Evolutionary conservation across 805 yeast species (phyloP), one percentile per base, ranked within the genome.

Genomic region (Jamesozyma jinghongensis): DNA sequence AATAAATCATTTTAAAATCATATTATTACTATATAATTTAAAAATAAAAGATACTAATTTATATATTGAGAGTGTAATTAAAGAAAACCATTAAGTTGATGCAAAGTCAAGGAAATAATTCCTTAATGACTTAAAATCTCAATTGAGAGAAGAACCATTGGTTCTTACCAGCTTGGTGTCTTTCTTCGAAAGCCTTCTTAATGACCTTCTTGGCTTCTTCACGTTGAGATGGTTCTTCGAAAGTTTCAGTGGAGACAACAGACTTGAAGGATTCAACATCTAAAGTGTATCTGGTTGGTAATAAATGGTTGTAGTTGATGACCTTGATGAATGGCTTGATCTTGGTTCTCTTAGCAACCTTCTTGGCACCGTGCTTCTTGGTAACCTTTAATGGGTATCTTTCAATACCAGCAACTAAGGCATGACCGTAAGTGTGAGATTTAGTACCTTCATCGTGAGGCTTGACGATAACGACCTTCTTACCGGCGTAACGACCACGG

Each of bases 401-500:
- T 80, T 92, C 98, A 61, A 92, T 81, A 81, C 98, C 98, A 59
- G 95, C 97, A 66, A 92, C 98, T 63, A 92, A 79, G 69, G 98
- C 98, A 66, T 92, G 97, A 70, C 96, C 95, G 85, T 87, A 92
- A 66, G 94, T 92, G 79, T 90, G 97, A 54, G 92, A 69, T 78
- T 92, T 92, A 77, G 97, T 78, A 69, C 98, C 98, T 67, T 92
- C 97, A 68, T 92, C 97, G 70, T 85, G 94, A 61, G 96, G 92
- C 75, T 85, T 87, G 69, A 92, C 88, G 68, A 92, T 87, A 70
- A 92, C 98, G 59, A 92, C 98, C 84, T 92, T 92, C 85, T 88
- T 90, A 79, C 98, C 98, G 71, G 98, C 98, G 85, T 79, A 90
- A 79, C 98, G 92, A 68, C 98, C 98, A 74, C 97, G 90, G 73